Evolutionary conservation across 1,284 basidiomycete species (phyloP).

Genomic region (Xerocomus cyaneibrunnescens): DNA sequence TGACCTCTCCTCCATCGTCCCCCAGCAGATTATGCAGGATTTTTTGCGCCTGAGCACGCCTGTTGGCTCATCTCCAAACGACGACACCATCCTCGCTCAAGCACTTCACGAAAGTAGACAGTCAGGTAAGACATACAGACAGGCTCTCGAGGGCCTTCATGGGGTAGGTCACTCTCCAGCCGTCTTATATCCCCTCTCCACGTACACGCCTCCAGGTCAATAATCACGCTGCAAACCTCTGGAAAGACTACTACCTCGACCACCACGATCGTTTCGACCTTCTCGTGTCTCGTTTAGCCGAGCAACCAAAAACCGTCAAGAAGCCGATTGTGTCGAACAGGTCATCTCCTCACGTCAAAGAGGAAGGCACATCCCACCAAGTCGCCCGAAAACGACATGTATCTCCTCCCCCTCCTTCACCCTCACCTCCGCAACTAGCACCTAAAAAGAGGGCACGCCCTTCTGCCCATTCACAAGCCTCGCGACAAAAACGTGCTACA

Average conservation of each 20-base stretch:
- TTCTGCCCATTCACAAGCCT: conserved; percentile 15
- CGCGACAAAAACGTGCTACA: conserved; percentile 20
- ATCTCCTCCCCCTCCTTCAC: conserved; percentile 15
- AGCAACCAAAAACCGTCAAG: conserved; percentile 44
- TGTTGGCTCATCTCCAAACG: conserved; percentile 48
- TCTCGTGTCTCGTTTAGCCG: conserved; percentile 39
- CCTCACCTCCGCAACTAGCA: conserved; percentile 5
- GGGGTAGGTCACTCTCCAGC: conserved; percentile 34
- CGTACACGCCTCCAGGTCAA: conserved; percentile 39
- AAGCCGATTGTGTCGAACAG: conserved; percentile 42
- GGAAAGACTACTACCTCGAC: conserved; percentile 75
- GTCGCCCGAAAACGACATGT: conserved; percentile 31
- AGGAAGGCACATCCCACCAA: conserved; percentile 18
- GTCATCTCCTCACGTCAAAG: conserved; percentile 19
- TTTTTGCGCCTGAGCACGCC: conserved; percentile 51
- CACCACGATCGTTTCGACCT: conserved; percentile 57
- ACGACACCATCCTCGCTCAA: conserved; percentile 55
- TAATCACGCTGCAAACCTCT: conserved; percentile 47
- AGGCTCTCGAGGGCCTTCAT: conserved; percentile 44
- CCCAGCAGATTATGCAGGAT: conserved; percentile 53
- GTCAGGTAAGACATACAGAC: conserved; percentile 40
- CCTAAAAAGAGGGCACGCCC: conserved; percentile 16
- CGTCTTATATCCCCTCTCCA: background rate
- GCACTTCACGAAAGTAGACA: conserved; percentile 38
- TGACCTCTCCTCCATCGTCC: conserved; percentile 39